Evolutionary conservation across 1,139 yeast genomes (phyloP).

Genomic region (Blastobotrys niveus): DNA sequence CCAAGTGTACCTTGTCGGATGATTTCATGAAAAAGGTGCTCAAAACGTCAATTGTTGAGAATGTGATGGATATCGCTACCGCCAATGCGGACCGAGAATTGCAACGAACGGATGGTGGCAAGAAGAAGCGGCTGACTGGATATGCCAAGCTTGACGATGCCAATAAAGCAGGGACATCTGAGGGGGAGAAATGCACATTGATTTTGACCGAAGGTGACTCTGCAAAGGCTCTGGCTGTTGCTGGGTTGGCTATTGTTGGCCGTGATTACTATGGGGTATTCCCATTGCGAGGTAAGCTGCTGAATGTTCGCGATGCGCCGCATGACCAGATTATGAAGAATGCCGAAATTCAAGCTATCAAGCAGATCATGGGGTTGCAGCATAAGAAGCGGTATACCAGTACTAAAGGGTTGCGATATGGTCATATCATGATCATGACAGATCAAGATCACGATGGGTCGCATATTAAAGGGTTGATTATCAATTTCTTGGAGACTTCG

Average conservation of each 20-base stretch:
- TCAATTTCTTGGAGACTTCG: conserved; percentile 86
- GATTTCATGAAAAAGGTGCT: conserved; percentile 66
- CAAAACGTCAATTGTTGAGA: conserved; percentile 78
- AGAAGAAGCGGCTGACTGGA: conserved; percentile 80
- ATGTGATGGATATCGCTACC: conserved; percentile 73
- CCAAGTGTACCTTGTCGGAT: conserved; percentile 68
- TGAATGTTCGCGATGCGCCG: conserved; percentile 94
- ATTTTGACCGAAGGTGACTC: conserved; percentile 97
- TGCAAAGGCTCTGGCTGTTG: conserved; percentile 86
- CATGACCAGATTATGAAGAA: conserved; percentile 90
- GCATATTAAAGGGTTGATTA: conserved; percentile 92
- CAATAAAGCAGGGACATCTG: conserved; percentile 90
- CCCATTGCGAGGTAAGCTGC: conserved; percentile 90
- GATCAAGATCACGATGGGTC: conserved; percentile 99
- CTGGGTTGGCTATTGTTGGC: conserved; percentile 93
- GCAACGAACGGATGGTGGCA: conserved; percentile 92
- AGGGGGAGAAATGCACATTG: conserved; percentile 86
- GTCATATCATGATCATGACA: conserved; percentile 98
- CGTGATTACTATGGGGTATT: conserved; percentile 93
- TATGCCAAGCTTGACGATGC: conserved; percentile 93
- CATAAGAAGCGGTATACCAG: conserved; percentile 82
- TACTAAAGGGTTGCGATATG: conserved; percentile 75
- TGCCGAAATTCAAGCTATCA: conserved; percentile 89
- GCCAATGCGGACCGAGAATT: conserved; percentile 85
- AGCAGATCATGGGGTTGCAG: conserved; percentile 92